A percentile compares a stretch with the other conserved stretches of the same genome.
Evolutionary conservation across 371 early-diverging fungal genomes (phyloP).

Genomic region (Parasitella parasitica): DNA sequence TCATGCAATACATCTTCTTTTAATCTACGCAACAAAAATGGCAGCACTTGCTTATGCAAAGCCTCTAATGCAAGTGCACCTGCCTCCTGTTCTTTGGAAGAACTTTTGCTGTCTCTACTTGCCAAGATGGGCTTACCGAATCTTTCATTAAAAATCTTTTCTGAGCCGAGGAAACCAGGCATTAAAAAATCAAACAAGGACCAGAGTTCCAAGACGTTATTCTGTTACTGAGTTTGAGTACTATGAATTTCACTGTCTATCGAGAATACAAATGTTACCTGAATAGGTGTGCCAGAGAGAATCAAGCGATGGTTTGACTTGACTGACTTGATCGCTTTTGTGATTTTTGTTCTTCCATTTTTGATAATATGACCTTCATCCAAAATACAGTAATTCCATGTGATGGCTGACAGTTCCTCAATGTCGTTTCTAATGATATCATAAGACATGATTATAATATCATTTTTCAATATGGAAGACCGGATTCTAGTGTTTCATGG

Average conservation of each 20-base stretch:
- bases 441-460: constrained; percentile 94
- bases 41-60: constrained; percentile 95
- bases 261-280: constrained; percentile 40
- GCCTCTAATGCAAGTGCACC: constrained; percentile 90
- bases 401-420: constrained; percentile 68
- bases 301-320: constrained; percentile 89
- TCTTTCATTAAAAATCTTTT: constrained; percentile 86
- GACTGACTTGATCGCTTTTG: constrained; percentile 83
- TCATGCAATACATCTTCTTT: constrained; percentile 99
- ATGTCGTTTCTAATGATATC: constrained; percentile 97
- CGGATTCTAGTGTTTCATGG: constrained; percentile 29
- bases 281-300: constrained; percentile 99
- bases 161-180: constrained; percentile 96
- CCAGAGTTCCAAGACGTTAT: constrained; percentile 98
- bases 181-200: constrained; percentile 97
- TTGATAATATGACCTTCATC: constrained; percentile 99
- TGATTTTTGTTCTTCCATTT: constrained; percentile 94
- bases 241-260: neutral
- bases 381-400: constrained; percentile 96
- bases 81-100: constrained; percentile 79
- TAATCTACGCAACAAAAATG: constrained; percentile 96
- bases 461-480: constrained; percentile 51
- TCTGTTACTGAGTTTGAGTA: constrained; percentile 37
- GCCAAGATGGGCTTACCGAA: constrained; percentile 91
- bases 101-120: constrained; percentile 86